Percentiles rank a stretch among this genome's conserved stretches.
These are phyloP conservation scores for Chrysanthemum lavandulifolium DNA, from an alignment of 129 eudicot species.

Conservation along the genomic window DNA sequence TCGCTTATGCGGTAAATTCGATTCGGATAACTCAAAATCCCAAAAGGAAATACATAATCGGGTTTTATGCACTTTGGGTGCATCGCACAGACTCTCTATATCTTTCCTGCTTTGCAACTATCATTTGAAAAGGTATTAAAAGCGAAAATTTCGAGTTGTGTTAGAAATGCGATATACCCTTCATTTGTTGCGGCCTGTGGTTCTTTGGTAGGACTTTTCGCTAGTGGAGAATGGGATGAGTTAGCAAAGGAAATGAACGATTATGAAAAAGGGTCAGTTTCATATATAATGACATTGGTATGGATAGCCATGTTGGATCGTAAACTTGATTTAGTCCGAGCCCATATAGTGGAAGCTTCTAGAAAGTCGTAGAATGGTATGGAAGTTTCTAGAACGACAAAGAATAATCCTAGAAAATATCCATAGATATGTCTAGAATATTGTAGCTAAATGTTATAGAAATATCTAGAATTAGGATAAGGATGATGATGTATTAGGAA, in stretches of 20 bases:
- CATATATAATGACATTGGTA: conserved; percentile 53
- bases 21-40: conserved; percentile 35
- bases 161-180: conserved; percentile 46
- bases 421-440: too few species aligned
- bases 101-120: conserved; percentile 49
- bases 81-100: conserved; percentile 39
- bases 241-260: conserved; percentile 36
- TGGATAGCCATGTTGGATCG: too few species aligned
- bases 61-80: conserved; percentile 57
- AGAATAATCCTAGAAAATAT: too few species aligned
- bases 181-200: conserved; percentile 46
- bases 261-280: conserved; percentile 39
- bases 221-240: conserved; percentile 51
- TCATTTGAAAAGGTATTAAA: conserved; percentile 51
- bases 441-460: too few species aligned
- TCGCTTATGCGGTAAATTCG: conserved; percentile 48
- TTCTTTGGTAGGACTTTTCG: conserved; percentile 52
- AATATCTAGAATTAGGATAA: too few species aligned
- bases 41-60: conserved; percentile 45
- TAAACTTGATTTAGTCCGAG: too few species aligned
- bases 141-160: conserved; percentile 39
- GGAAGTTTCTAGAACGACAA: too few species aligned
- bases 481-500: too few species aligned
- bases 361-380: too few species aligned
- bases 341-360: too few species aligned